Conservation (phyloP, 306 rosid genomes). For the Fragaria nilgerrensis region DNA sequence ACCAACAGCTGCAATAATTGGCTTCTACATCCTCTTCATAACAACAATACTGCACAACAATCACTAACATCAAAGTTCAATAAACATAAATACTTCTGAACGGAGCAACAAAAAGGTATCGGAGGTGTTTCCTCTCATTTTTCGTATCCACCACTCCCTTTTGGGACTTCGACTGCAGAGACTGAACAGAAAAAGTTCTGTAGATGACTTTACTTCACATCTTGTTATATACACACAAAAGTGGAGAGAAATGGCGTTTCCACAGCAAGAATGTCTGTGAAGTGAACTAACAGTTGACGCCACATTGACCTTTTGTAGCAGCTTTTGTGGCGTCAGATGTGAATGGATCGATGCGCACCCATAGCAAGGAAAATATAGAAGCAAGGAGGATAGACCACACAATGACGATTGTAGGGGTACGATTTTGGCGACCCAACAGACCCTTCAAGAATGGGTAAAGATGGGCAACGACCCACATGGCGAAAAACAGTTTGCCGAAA, state of each 20-base stretch:
- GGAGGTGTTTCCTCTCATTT: not conserved
- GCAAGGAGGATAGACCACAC: constrained; percentile 94
- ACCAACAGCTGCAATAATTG: constrained; percentile 7
- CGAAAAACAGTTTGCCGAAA: constrained; percentile 79
- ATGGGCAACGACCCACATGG: constrained; percentile 94
- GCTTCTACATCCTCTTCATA: constrained; percentile 24
- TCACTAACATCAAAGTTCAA: constrained; percentile 18
- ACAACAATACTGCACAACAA: constrained; percentile 36
- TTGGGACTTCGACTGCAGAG: not conserved
- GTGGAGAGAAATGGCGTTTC: constrained; percentile 18
- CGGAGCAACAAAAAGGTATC: not conserved
- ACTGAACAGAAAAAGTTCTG: constrained; percentile 17
- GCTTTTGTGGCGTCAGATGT: constrained; percentile 40
- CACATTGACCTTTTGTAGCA: constrained; percentile 65
- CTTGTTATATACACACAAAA: constrained; percentile 46
- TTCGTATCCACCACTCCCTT: constrained; percentile 12
- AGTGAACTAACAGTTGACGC: constrained; percentile 60
- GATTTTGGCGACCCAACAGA: constrained; percentile 80
- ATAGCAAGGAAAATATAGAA: constrained; percentile 81
- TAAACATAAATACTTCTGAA: constrained; percentile 6
- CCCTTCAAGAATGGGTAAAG: constrained; percentile 94
- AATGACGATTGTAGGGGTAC: constrained; percentile 87
- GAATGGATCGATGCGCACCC: constrained; percentile 95
- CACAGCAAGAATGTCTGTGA: not conserved
- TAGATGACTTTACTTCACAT: constrained; percentile 23